These are phyloP conservation scores for Fusarium brevicatenulatum DNA, from an alignment of 2,329 filamentous ascomycete genomes.

Conservation along the genomic window DNA sequence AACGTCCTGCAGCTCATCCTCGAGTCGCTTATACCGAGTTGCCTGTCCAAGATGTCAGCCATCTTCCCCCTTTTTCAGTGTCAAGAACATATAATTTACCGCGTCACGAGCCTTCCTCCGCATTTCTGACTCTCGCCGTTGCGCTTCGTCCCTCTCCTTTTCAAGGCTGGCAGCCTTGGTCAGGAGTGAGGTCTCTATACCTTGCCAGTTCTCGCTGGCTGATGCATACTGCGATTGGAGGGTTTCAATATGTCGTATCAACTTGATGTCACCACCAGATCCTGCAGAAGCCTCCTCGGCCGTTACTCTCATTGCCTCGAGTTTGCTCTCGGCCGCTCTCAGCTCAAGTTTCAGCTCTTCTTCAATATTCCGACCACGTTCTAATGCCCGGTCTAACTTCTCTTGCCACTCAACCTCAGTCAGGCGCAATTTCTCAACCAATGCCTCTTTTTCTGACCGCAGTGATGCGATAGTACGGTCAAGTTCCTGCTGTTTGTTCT, in stretches of 20 bases:
- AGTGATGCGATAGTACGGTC: constrained; percentile 71
- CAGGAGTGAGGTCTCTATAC: constrained; percentile 87
- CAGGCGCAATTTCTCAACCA: constrained; percentile 73
- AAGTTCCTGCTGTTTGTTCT: constrained; percentile 65
- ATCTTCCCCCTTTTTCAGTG: not conserved
- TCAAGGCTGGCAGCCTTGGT: constrained; percentile 82
- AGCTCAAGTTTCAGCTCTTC: constrained; percentile 83
- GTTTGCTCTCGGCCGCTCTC: constrained; percentile 82
- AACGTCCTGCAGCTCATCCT: constrained; percentile 83
- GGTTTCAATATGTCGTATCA: constrained; percentile 93
- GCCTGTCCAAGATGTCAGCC: constrained; percentile 60
- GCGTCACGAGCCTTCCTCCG: constrained; percentile 89
- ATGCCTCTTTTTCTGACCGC: constrained; percentile 80
- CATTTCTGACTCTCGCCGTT: constrained; percentile 85
- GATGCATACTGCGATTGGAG: constrained; percentile 94
- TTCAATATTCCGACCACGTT: constrained; percentile 75
- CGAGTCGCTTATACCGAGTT: constrained; percentile 70
- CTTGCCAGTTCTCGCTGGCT: constrained; percentile 97
- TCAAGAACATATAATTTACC: constrained; percentile 61
- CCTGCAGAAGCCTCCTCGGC: constrained; percentile 92
- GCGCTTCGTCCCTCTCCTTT: constrained; percentile 88
- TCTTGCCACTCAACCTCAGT: constrained; percentile 79
- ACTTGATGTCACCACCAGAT: constrained; percentile 83
- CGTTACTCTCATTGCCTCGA: constrained; percentile 85
- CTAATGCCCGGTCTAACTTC: constrained; percentile 76